Base-by-base conservation (phyloP, 1,284 basidiomycete species). In the Puccinia brachypodii region DNA sequence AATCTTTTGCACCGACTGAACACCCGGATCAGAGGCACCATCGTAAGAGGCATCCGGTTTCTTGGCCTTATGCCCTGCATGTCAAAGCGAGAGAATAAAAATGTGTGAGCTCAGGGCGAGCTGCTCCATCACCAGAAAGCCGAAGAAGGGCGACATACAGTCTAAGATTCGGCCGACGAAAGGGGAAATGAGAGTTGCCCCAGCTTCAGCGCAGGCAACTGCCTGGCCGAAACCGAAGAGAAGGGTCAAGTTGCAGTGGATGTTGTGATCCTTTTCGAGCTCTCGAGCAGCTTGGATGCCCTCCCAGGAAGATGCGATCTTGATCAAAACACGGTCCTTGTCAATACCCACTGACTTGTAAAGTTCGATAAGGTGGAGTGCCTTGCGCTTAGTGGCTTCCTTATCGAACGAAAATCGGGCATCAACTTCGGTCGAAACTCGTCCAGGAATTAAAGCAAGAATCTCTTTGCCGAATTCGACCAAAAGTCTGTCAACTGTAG, bases 361-460 rank as follows among this genome's bases (percentile, higher is more conserved):
- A 83, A 99, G 92, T 50, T 91, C 91, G 28, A 78, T 82, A 53
- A 81, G 66, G 87, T 96, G 91, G 88, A 92, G 83, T 72, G 86
- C 86, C 91, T 96, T 97, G 84, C 90, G 90, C 88, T 95, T 96
- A 85, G 95, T 96, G 53, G 87, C 93, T 87, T 93, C 91, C 89
- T 94, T 97, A 89, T 98, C 93, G 88, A 96, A 98, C 83, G 96
- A 98, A 84, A 98, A 91, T 84, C 93, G 92, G 82, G 97, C 96
- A 88, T 99, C 96, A 84, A 99, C 96, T 88, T 99, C 96, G 84
- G 96, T 99, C 75, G 96, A 99, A 84, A 99, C 96, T 88, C 96
- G 94, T 84, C 96, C 97, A 83, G 97, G 96, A 86, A 99, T 94
- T 88, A 99, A 94, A 85, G 90, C 89, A 82, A 99, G 90, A 87